Evolutionary conservation across 2,329 filamentous ascomycete genomes (phyloP), one percentile per base, ranked within the genome.

Genomic region (Berkeleyomyces basicola): DNA sequence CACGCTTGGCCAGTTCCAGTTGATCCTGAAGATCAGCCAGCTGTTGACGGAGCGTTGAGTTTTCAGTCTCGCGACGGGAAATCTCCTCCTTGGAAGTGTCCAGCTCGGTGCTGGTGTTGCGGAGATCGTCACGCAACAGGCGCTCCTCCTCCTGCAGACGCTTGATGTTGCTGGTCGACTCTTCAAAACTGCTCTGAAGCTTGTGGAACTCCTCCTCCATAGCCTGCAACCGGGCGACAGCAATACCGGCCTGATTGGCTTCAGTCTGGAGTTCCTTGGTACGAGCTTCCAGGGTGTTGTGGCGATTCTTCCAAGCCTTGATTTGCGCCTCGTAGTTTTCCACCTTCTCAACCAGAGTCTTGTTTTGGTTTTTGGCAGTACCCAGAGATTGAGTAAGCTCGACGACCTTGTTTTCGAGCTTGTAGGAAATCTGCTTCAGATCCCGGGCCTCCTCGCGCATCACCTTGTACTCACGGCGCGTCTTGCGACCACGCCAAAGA

Each of bases 391-490:
- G 93, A 1, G 93, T 99, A 70, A 99, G 82, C 77, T 99, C 93
- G 66, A 99, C 90, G 66, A 99, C 93, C 83, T 99, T 99, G 81
- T 99, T 97, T 74, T 99, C 93, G 69, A 99, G 79, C 79, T 96
- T 97, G 80, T 99, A 99, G 2, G 93, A 97, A 68, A 99, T 99
- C 75, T 97, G 92, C 80, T 97, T 97, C 73, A 99, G 82, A 77
- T 99, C 95, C 71, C 93, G 88, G 67, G 93, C 93, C 75, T 99
- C 93, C 74, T 96, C 91, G 68, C 93, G 89, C 66, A 95, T 77
- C 68, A 79, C 84, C 82, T 96, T 97, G 80, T 99, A 99, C 58
- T 83, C 85, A 67, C 80, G 83, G 67, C 93, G 84, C 62, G 93
- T 92, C 66, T 75, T 71, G 74, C 83, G 91, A 72, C 91, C 92